Percentiles rank a stretch among this genome's conserved stretches.
Conservation (phyloP, 2,329 filamentous ascomycete species). For the Alternaria sp. region DNA sequence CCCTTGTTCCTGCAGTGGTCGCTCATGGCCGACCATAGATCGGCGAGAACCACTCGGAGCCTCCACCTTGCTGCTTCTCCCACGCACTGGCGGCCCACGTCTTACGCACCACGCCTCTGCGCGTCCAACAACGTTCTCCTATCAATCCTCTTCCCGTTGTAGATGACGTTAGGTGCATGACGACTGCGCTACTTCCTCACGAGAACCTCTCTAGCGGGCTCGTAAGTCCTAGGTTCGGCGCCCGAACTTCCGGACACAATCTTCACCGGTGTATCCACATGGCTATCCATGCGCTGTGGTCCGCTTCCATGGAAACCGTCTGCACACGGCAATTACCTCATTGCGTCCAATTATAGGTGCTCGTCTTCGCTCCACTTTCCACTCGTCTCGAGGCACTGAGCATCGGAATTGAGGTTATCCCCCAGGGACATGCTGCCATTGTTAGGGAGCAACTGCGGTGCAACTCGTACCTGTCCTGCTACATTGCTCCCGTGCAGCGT, state of each 20-base stretch:
- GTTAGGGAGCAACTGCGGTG: background rate
- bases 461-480: background rate
- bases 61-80: constrained; percentile 20
- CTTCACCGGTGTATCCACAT: constrained; percentile 18
- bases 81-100: constrained; percentile 21
- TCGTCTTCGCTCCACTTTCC: constrained; percentile 10
- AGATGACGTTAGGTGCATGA: constrained; percentile 11
- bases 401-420: background rate
- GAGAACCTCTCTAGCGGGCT: constrained; percentile 4
- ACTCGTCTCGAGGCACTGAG: background rate
- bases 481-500: background rate
- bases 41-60: constrained; percentile 23
- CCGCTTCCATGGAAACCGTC: constrained; percentile 4
- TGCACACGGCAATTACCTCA: constrained; percentile 8
- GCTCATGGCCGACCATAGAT: constrained; percentile 25
- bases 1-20: constrained; percentile 27
- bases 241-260: constrained; percentile 11
- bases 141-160: background rate
- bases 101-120: constrained; percentile 16
- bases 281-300: constrained; percentile 19
- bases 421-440: constrained; percentile 4
- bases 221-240: background rate
- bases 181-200: constrained; percentile 10
- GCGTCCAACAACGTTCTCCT: background rate
- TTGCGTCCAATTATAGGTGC: constrained; percentile 2